Percentiles rank a stretch among this genome's conserved stretches.
These are phyloP conservation scores for Porcisia deanei DNA, from an alignment of 208 protist species.

Conservation along the genomic window DNA sequence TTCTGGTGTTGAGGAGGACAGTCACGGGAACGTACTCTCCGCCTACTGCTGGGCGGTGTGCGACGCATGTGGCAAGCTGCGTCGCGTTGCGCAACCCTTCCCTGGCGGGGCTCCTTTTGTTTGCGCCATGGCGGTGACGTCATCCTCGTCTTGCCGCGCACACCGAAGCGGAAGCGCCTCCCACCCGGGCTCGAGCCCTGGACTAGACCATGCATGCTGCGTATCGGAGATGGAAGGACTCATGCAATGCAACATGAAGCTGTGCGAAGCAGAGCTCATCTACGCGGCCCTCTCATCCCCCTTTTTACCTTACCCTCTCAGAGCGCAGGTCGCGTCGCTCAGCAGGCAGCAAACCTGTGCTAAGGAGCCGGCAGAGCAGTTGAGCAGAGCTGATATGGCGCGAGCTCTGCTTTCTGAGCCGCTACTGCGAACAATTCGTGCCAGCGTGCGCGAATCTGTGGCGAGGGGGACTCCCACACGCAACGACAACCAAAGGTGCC, in stretches of 20 bases:
- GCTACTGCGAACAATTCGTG: conserved; percentile 28
- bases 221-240: conserved; percentile 65
- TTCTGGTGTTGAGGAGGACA: conserved; percentile 8
- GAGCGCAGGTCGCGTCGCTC: conserved; percentile 14
- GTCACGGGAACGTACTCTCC: conserved; percentile 47
- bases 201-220: conserved; percentile 35
- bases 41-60: conserved; percentile 83
- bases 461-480: not conserved
- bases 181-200: not conserved
- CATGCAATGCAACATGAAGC: conserved; percentile 21
- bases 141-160: conserved; percentile 24
- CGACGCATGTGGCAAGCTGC: conserved; percentile 77
- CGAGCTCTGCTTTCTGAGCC: conserved; percentile 32
- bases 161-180: not conserved
- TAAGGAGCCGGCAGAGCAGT: not conserved
- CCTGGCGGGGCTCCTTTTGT: conserved; percentile 83
- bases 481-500: not conserved
- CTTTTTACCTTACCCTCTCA: conserved; percentile 33
- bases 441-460: conserved; percentile 17
- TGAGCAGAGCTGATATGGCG: conserved; percentile 17
- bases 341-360: not conserved
- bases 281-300: conserved; percentile 35
- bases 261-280: conserved; percentile 33
- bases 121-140: conserved; percentile 53
- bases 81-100: conserved; percentile 84